Base-by-base conservation (phyloP, 345 rosid species). In the Citrus mangshanensis region DNA sequence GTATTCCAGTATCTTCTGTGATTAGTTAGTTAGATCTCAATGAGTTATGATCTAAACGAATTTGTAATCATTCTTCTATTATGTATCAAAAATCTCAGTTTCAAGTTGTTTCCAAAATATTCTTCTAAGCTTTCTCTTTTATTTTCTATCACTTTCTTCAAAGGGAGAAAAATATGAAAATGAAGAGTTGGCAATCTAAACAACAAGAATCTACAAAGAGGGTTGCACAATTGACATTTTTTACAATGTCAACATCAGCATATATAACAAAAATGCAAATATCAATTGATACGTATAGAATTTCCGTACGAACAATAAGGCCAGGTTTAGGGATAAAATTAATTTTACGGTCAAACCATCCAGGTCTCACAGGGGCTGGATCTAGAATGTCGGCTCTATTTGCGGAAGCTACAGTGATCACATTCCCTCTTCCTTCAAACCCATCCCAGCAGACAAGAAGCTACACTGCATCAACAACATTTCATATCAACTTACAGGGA, bases 351-450 rank as follows among this genome's bases (percentile, higher is more conserved):
- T 95, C 97, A 74, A 95, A 92, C 75, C 94, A 85, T 77, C 97
- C 97, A 79, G 98, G 97, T 81, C 98, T 85, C 79, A 91, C 97
- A 64, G 91, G 94, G 27, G 98, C 98, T 60, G 97, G 92, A 88
- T 93, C 98, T 65, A 93, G 90, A 89, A 95, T 93, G 83, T 95
- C 97, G 19, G 97, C 93, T 78, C 98, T 89, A 77, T 91, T 93
- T 80, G 97, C 89, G 74, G 97, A 95, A 81, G 97, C 97, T 77
- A 91, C 89, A 58, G 97, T 92, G 73, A 95, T 95, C 72, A 95
- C 97, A 86, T 93, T 91, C 73, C 98, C 97, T 86, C 94, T 86
- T 85, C 97, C 98, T 85, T 95, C 98, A 91, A 95, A 95, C 64
- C 98, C 98, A 89, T 95, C 97, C 82, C 93, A 77, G 82, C 90